Base-by-base conservation (phyloP, 78 protist genomes). In the Dictyostelium intermedium region DNA sequence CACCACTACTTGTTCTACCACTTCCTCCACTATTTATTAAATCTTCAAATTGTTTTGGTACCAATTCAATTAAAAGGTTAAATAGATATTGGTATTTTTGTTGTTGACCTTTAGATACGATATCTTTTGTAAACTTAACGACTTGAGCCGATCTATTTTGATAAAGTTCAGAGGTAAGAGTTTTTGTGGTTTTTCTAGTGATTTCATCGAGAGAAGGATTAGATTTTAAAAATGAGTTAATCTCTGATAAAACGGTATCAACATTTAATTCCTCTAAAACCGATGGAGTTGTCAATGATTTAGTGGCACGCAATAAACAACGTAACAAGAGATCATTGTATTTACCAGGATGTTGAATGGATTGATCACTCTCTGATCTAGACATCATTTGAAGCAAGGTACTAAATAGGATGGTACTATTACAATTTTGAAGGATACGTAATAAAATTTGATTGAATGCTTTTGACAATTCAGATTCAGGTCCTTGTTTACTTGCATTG, bases 371-470 rank as follows among this genome's bases (percentile, higher is more conserved):
- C 0, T 41, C 27, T 2, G 93, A 20, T 9, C 18, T 60, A 3
- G 94, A 80, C n/a, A 69, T 69, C 85, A 89, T 80, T 45, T 30
- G 35, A 18, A 89, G 72, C 3, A 89, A 20, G 1, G 66, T 37
- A 11, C 74, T 43, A 34, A 89, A 80, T 11, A 89, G 41, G 1
- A 74, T 81, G 23, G 87, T 89, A 6, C 34, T 37, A 27, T 89
- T 41, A 35, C 87, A 69, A 37, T 89, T 89, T 34, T 89, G 83
- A 39, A 89, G 78, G 6, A 76, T 63, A 80, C 94, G 82, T 5
- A 89, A 11, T 25, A 89, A 35, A 32, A 89, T 74, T 80, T 80
- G 94, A 83, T 89, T 89, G 47, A 89, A 83, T 70, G 94, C 94
- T 50, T 89, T 89, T 5, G 85, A 79, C 11, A 89, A 47, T 13